Percentiles rank a stretch among this genome's conserved stretches.
These are phyloP conservation scores for Vanrija pseudolonga DNA, from an alignment of 1,284 basidiomycete species.

Conservation along the genomic window DNA sequence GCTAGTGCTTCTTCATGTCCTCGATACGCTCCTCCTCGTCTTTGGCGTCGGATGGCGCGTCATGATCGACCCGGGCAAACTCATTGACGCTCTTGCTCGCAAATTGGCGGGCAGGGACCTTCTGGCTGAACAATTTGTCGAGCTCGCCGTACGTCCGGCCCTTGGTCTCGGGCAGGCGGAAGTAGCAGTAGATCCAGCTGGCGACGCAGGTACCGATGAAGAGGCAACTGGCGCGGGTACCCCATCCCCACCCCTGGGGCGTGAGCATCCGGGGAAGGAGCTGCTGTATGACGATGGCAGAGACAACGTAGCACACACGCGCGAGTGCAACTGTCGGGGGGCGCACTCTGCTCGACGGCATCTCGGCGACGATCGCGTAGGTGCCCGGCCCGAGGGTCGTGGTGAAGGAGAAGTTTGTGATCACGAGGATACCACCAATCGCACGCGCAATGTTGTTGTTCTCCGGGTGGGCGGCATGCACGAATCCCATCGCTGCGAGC, in stretches of 20 bases:
- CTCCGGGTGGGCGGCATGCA: slow-evolving; percentile 1
- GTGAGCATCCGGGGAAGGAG: neutral
- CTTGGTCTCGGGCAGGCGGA: slow-evolving; percentile 48
- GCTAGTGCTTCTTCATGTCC: no score
- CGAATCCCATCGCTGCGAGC: slow-evolving; percentile 47
- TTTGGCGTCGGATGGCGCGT: no score
- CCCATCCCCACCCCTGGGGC: slow-evolving; percentile 27
- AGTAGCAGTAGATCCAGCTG: slow-evolving; percentile 26
- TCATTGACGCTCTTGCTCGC: slow-evolving; percentile 26
- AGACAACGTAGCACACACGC: slow-evolving; percentile 20
- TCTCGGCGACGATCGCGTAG: slow-evolving; percentile 44
- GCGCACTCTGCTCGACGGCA: slow-evolving; percentile 46
- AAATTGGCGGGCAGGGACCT: slow-evolving; percentile 43
- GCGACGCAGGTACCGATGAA: slow-evolving; percentile 20
- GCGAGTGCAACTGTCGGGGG: slow-evolving; percentile 51
- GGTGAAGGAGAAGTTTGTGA: slow-evolving; percentile 24
- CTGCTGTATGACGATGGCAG: neutral
- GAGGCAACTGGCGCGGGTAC: slow-evolving; percentile 23
- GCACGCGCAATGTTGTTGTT: neutral
- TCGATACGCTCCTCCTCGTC: no score
- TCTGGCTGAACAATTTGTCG: slow-evolving; percentile 43
- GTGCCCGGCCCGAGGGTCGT: slow-evolving; percentile 18
- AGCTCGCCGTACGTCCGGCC: slow-evolving; percentile 45
- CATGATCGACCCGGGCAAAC: no score
- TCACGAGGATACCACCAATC: slow-evolving; percentile 6